Base-by-base conservation (phyloP, 345 rosid species). In the Tarenaya hassleriana region DNA sequence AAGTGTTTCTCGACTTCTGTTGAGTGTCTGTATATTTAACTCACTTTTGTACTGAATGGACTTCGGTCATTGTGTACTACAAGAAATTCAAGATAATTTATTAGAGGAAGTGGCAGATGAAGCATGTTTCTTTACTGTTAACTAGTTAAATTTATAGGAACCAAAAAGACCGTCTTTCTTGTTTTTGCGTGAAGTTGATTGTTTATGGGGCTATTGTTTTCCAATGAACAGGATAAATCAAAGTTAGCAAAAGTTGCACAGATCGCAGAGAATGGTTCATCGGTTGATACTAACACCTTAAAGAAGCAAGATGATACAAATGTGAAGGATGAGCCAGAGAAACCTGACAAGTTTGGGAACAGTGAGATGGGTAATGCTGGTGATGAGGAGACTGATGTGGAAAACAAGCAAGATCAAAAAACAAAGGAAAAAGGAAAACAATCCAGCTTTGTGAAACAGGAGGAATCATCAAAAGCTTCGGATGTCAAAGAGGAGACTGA, bases 221-320 rank as follows among this genome's bases (percentile, higher is more conserved):
- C 32, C 35, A 13, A 42, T 19, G 73, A 81, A 88, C 82, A 68
- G 64, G 73, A 68, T 55, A 67, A 64, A 52, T 69, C 74, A 58
- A 71, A 52, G 62, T 70, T 46, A 69, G 86, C 76, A 94, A 88
- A 71, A 94, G 50, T 61, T 10, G 35, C 75, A 13, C 75, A 62
- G 66, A 24, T 62, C 17, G 69, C 45, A 34, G 83, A 76, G 60
- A 72, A 69, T 29, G 81, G 75, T 27, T 61, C 77, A 21, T 18
- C 64, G 15, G 73, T 55, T 33, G 86, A 76, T 74, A 50, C 77
- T 7, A 50, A 65, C 52, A 61, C 75, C 12, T 40, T 56, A 46
- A 77, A 75, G 76, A 70, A 78, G 64, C 65, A 58, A 12, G 92
- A 61, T 31, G 79, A 77, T 55, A 38, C 58, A 21, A 60, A 65